These are phyloP conservation scores for Pythium brassicae DNA, from an alignment of 352 stramenopile genomes.

Conservation along the genomic window DNA sequence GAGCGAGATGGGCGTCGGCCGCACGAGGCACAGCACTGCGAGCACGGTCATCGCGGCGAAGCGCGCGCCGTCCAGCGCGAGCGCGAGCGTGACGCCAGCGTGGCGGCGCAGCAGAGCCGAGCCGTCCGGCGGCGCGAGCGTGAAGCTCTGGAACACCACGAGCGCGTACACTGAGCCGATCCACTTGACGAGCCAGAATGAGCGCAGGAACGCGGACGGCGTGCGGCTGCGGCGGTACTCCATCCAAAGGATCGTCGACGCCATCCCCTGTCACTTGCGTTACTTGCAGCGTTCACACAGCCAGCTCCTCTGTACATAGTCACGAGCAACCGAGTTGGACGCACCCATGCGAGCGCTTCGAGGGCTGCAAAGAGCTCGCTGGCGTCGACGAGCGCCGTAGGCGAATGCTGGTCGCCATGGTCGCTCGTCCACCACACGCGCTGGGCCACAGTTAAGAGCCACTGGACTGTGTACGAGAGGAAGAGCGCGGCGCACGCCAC, in stretches of 20 bases:
- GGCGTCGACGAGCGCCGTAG: conserved; percentile 18
- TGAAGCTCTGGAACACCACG: conserved; percentile 27
- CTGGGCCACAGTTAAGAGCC: conserved; percentile 37
- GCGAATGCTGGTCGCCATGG: conserved; percentile 14
- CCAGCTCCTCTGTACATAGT: no score
- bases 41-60: conserved; percentile 43
- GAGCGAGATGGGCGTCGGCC: conserved; percentile 40
- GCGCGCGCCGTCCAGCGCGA: conserved; percentile 27
- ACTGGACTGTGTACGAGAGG: conserved; percentile 39
- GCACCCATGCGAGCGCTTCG: conserved; percentile 59
- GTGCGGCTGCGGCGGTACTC: conserved; percentile 61
- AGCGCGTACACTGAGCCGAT: conserved; percentile 39
- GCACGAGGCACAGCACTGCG: conserved; percentile 42
- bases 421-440: conserved; percentile 14
- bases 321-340: background rate
- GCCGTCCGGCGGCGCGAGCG: background rate
- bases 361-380: conserved; percentile 42
- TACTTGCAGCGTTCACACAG: no score
- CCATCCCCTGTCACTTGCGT: conserved; percentile 45
- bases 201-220: conserved; percentile 47
- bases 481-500: conserved; percentile 42
- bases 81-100: conserved; percentile 4
- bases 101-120: conserved; percentile 2
- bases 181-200: conserved; percentile 65
- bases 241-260: conserved; percentile 64